phyloP scores from a whole-genome alignment of 1,284 basidiomycete genomes.

The Neotropicomus parvogracilis region DNA sequence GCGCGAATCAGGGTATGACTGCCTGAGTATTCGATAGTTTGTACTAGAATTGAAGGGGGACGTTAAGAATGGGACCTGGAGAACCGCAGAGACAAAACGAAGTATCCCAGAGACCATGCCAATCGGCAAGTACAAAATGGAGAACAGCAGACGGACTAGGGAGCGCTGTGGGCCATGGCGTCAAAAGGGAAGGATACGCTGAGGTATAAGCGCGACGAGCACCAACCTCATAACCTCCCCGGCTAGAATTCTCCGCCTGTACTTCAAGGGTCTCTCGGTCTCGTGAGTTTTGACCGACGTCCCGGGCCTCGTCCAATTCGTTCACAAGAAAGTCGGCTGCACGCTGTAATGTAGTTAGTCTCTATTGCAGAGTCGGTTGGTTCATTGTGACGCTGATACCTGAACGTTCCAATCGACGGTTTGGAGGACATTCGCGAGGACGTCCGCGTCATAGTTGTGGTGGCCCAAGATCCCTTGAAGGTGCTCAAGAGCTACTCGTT shows the following conservation, averaged over 20 bases:
- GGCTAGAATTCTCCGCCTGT: conserved; percentile 54
- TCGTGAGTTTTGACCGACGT: conserved; percentile 11
- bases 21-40: conserved; percentile 40
- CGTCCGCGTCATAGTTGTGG: too few species aligned
- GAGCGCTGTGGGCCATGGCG: conserved; percentile 5
- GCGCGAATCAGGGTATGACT: conserved; percentile 38
- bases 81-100: conserved; percentile 50
- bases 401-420: too few species aligned
- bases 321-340: conserved; percentile 26
- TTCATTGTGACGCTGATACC: too few species aligned
- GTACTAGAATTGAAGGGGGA: conserved; percentile 39
- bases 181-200: neutral
- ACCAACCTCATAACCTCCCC: conserved; percentile 25
- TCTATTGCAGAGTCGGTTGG: too few species aligned
- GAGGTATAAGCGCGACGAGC: neutral
- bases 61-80: conserved; percentile 51
- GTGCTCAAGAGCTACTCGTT: too few species aligned
- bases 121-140: conserved; percentile 44
- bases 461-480: too few species aligned
- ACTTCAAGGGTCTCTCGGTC: conserved; percentile 37
- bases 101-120: conserved; percentile 48
- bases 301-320: conserved; percentile 19
- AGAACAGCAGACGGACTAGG: conserved; percentile 23
- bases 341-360: neutral
- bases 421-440: too few species aligned